phyloP scores from a whole-genome alignment of 1,284 basidiomycete species.

The Malassezia cuniculi region DNA sequence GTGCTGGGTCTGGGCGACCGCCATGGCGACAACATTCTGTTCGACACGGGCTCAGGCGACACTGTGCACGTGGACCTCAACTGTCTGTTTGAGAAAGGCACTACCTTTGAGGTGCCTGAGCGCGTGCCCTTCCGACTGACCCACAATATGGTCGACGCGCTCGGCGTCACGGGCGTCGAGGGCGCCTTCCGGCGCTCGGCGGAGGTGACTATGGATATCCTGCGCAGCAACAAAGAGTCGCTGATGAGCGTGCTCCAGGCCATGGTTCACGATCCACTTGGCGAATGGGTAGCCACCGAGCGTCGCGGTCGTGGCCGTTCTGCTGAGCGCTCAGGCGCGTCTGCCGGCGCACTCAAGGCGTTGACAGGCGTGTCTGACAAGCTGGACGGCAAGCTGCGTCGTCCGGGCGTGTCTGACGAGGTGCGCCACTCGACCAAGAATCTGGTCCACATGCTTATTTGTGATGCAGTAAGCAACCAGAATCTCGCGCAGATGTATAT shows the following conservation, averaged over 20 bases:
- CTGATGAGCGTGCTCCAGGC: conserved; percentile 93
- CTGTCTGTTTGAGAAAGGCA: conserved; percentile 88
- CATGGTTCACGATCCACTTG: conserved; percentile 91
- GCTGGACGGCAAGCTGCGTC: conserved; percentile 31
- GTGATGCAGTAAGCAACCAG: conserved; percentile 32
- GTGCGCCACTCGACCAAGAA: conserved; percentile 33
- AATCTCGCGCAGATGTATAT: conserved; percentile 41
- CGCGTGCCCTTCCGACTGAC: conserved; percentile 90
- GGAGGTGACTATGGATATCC: conserved; percentile 75
- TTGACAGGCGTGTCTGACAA: conserved; percentile 37
- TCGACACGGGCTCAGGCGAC: conserved; percentile 78
- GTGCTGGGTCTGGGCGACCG: conserved; percentile 94
- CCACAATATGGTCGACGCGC: conserved; percentile 80
- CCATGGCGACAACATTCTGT: conserved; percentile 90
- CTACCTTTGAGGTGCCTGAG: conserved; percentile 77
- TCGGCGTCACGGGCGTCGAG: conserved; percentile 88
- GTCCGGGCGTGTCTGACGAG: conserved; percentile 21
- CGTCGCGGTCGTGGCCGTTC: conserved; percentile 34
- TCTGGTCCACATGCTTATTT: conserved; percentile 40
- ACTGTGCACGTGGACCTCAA: conserved; percentile 96
- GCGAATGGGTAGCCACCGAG: conserved; percentile 71
- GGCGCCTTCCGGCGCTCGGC: conserved; percentile 84
- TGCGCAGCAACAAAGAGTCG: conserved; percentile 81
- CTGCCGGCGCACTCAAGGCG: conserved; percentile 29
- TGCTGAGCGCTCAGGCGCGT: neutral